phyloP scores from a whole-genome alignment of 2,329 filamentous ascomycete species.

The Thielaviopsis ethacetica region DNA sequence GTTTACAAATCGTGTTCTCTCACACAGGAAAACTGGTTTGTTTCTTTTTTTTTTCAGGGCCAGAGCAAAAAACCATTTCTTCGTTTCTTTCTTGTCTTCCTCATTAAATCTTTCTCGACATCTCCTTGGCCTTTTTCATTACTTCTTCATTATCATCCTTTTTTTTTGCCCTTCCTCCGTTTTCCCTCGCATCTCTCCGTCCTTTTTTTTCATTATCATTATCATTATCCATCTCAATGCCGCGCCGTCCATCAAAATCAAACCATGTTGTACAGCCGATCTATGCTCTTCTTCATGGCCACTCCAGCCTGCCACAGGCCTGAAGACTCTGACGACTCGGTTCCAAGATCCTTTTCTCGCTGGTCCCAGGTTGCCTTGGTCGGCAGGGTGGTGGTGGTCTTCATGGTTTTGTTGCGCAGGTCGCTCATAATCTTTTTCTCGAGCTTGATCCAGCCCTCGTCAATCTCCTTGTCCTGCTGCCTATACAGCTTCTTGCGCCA shows the following conservation, averaged over 20 bases:
- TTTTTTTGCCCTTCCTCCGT: too few relatives aligned
- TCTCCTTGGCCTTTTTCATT: too few relatives aligned
- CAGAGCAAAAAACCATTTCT: too few relatives aligned
- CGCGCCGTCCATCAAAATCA: background rate
- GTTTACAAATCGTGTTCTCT: too few relatives aligned
- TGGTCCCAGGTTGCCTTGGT: slow-evolving; percentile 40
- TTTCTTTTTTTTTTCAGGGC: too few relatives aligned
- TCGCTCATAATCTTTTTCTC: slow-evolving; percentile 40
- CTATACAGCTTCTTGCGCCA: slow-evolving; percentile 31
- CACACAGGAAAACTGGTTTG: too few relatives aligned
- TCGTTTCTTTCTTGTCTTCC: too few relatives aligned
- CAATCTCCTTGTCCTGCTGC: slow-evolving; percentile 33
- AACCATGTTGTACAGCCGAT: background rate
- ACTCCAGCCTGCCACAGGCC: background rate
- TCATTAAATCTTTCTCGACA: too few relatives aligned
- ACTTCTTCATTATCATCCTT: too few relatives aligned
- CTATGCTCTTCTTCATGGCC: background rate
- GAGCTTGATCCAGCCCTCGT: slow-evolving; percentile 38
- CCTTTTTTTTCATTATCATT: background rate
- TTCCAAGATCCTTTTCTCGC: slow-evolving; percentile 20
- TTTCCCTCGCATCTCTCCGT: too few relatives aligned
- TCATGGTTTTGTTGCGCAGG: slow-evolving; percentile 40
- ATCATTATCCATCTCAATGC: background rate
- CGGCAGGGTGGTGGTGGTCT: slow-evolving; percentile 28
- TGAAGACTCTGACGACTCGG: background rate